Evolutionary conservation across 164 flowering plant genomes (phyloP).

Genomic region (Vitis riparia): DNA sequence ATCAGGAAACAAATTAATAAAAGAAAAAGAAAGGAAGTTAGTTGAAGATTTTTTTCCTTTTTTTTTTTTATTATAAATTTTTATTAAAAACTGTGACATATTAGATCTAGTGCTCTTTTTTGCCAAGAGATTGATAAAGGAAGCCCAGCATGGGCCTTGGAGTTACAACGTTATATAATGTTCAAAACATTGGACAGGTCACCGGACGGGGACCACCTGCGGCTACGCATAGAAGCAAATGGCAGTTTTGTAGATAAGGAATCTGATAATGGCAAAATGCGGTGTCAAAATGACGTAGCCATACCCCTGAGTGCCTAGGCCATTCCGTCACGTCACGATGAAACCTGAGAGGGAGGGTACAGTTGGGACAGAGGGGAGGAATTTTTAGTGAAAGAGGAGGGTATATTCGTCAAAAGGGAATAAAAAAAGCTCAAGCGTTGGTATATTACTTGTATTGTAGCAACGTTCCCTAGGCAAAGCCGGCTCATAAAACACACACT

Average conservation of each 20-base stretch:
- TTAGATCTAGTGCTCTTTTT: no score
- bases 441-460: constrained; percentile 3
- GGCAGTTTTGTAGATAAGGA: not conserved
- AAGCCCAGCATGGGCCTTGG: no score
- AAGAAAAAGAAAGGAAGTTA: no score
- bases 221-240: not conserved
- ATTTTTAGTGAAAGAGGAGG: constrained; percentile 1
- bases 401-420: constrained; percentile 20
- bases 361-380: not conserved
- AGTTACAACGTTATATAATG: no score
- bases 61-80: no score
- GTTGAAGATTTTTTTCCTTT: no score
- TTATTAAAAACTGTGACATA: no score
- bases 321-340: constrained; percentile 53
- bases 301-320: constrained; percentile 16
- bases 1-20: no score
- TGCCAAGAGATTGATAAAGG: no score
- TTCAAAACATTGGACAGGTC: no score
- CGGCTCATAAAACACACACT: constrained; percentile 17
- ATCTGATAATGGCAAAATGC: not conserved
- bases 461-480: constrained; percentile 43
- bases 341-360: constrained; percentile 11
- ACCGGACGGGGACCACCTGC: no score
- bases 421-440: not conserved
- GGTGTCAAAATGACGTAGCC: not conserved